A percentile compares a stretch with the other conserved stretches of the same genome.
phyloP scores from a whole-genome alignment of 2,329 filamentous ascomycete genomes.

The Trichophyton equinum region DNA sequence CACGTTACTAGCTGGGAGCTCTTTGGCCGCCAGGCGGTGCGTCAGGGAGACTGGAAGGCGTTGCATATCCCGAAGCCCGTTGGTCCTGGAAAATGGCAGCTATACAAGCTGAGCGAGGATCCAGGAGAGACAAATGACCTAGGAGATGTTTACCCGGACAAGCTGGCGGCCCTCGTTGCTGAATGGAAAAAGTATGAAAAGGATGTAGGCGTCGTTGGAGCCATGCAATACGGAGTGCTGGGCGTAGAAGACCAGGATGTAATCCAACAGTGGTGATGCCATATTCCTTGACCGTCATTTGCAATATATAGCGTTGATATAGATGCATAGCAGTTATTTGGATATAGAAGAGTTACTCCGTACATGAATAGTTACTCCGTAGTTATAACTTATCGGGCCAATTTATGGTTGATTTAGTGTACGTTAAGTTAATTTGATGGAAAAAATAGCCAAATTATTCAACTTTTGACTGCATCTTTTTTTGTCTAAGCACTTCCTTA shows the following conservation, averaged over 20 bases:
- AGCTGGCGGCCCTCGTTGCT: conserved; percentile 38
- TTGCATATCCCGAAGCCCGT: conserved; percentile 46
- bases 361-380: no score
- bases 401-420: neutral
- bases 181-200: conserved; percentile 47
- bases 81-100: conserved; percentile 44
- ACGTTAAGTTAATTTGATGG: no score
- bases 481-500: neutral
- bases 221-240: conserved; percentile 6
- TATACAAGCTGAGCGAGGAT: conserved; percentile 43
- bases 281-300: neutral
- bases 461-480: neutral
- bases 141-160: conserved; percentile 30
- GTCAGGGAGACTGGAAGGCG: conserved; percentile 46
- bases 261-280: neutral
- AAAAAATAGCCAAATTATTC: neutral
- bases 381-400: neutral
- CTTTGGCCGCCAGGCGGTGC: conserved; percentile 42
- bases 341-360: no score
- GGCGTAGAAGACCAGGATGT: neutral
- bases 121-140: conserved; percentile 41
- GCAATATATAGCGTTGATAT: neutral
- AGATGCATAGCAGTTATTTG: no score
- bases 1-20: conserved; percentile 47
- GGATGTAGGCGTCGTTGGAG: conserved; percentile 41